A percentile compares a stretch with the other conserved stretches of the same genome.
Evolutionary conservation across 1,284 basidiomycete genomes (phyloP).

Genomic region (Mycosarcoma mackinlayi): DNA sequence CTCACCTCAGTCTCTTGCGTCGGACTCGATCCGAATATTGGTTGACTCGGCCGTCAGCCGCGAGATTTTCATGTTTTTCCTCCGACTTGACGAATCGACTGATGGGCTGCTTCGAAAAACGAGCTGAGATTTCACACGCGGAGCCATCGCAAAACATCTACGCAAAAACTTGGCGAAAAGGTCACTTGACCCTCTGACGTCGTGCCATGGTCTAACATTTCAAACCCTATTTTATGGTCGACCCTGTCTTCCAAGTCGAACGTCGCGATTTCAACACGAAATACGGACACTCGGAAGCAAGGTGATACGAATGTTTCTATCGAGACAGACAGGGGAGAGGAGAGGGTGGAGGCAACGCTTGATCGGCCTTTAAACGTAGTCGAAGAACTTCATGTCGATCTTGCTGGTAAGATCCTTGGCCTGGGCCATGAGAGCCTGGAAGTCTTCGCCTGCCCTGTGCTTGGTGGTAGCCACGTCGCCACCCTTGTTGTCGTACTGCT

Average conservation of each 20-base stretch:
- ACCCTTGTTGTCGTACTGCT: constrained; percentile 53
- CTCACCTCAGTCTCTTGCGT: background rate
- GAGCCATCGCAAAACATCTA: constrained; percentile 9
- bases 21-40: background rate
- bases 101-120: background rate
- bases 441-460: constrained; percentile 35
- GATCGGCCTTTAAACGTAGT: no score
- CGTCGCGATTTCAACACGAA: no score
- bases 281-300: no score
- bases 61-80: background rate
- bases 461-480: constrained; percentile 28
- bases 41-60: constrained; percentile 25
- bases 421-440: constrained; percentile 43
- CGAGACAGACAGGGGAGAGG: no score
- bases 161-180: constrained; percentile 14
- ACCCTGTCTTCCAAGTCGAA: no score
- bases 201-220: background rate
- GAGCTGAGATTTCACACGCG: background rate
- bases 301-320: no score
- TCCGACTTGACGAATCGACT: background rate
- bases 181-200: constrained; percentile 8
- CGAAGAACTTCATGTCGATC: constrained; percentile 48
- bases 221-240: no score
- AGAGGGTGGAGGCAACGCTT: no score
- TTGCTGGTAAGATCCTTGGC: constrained; percentile 37